phyloP scores from a whole-genome alignment of 1,284 basidiomycete species.

The Trametes hirsuta region DNA sequence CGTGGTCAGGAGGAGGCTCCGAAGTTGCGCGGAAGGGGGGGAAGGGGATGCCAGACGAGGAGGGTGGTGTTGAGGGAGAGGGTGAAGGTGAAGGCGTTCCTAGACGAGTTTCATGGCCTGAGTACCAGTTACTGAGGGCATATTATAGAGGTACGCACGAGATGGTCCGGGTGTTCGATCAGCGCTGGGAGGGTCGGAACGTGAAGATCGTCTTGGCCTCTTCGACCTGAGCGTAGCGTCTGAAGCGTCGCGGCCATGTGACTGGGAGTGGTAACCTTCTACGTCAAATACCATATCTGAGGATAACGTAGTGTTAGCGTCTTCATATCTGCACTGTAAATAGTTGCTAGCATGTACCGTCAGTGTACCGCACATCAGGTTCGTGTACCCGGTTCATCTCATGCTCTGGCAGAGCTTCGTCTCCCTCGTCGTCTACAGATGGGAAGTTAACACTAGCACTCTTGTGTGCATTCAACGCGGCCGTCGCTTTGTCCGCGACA shows the following conservation, averaged over 20 bases:
- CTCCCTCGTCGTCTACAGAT: conserved; percentile 40
- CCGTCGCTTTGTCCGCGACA: conserved; percentile 30
- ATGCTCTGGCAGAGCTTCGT: conserved; percentile 55
- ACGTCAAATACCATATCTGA: conserved; percentile 67
- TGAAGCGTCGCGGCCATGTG: conserved; percentile 44
- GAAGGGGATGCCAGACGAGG: conserved; percentile 34
- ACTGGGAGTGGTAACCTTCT: conserved; percentile 65
- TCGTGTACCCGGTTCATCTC: conserved; percentile 51
- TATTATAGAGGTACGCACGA: conserved; percentile 12
- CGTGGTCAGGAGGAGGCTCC: conserved; percentile 55
- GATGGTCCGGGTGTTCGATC: conserved; percentile 29
- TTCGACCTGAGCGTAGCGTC: conserved; percentile 40
- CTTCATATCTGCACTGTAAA: conserved; percentile 19
- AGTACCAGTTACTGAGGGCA: background rate
- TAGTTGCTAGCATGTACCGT: conserved; percentile 49
- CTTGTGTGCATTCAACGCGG: conserved; percentile 29
- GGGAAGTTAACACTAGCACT: conserved; percentile 24
- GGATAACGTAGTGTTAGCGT: background rate
- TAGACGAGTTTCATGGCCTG: background rate
- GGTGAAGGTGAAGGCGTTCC: conserved; percentile 27
- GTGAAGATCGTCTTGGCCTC: conserved; percentile 23
- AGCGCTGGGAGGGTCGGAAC: conserved; percentile 17
- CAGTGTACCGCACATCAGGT: conserved; percentile 70
- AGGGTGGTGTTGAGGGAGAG: conserved; percentile 14
- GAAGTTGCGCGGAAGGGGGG: conserved; percentile 55